phyloP scores from a whole-genome alignment of 768 basidiomycete genomes.

The Panaeolus cyanescens region DNA sequence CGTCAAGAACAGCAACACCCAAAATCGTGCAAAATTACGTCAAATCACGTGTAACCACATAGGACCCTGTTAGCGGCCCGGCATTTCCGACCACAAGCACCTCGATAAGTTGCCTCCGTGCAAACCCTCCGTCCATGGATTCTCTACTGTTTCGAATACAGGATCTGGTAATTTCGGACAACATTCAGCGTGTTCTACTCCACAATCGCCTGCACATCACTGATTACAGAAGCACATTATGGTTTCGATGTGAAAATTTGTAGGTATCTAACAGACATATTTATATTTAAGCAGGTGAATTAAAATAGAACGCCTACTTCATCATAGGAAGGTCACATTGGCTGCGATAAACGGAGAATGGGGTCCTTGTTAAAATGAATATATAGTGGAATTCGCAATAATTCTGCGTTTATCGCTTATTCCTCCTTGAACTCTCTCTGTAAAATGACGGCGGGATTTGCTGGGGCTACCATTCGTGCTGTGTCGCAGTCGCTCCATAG shows the following conservation, averaged over 20 bases:
- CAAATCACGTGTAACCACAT: slow-evolving; percentile 1
- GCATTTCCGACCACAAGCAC: too few species aligned
- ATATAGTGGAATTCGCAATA: not conserved
- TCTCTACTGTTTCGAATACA: too few species aligned
- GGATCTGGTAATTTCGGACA: too few species aligned
- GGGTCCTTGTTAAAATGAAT: not conserved
- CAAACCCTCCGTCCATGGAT: too few species aligned
- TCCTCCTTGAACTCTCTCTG: not conserved
- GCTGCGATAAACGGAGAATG: not conserved
- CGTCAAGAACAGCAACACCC: not conserved
- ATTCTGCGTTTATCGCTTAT: not conserved
- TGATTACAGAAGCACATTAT: not conserved
- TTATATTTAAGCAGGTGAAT: too few species aligned
- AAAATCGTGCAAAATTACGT: not conserved
- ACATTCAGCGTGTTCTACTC: too few species aligned
- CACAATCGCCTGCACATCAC: not conserved
- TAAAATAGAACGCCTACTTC: too few species aligned
- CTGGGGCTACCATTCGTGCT: not conserved
- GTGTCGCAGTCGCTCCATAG: not conserved
- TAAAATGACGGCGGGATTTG: not conserved
- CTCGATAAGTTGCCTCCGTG: too few species aligned
- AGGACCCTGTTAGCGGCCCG: too few species aligned
- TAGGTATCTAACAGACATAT: too few species aligned
- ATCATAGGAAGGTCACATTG: not conserved
- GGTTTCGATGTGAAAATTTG: not conserved